Percentiles rank a stretch among this genome's conserved stretches.
phyloP scores from a whole-genome alignment of 1,284 basidiomycete species.

The Acaromyces ingoldii region DNA sequence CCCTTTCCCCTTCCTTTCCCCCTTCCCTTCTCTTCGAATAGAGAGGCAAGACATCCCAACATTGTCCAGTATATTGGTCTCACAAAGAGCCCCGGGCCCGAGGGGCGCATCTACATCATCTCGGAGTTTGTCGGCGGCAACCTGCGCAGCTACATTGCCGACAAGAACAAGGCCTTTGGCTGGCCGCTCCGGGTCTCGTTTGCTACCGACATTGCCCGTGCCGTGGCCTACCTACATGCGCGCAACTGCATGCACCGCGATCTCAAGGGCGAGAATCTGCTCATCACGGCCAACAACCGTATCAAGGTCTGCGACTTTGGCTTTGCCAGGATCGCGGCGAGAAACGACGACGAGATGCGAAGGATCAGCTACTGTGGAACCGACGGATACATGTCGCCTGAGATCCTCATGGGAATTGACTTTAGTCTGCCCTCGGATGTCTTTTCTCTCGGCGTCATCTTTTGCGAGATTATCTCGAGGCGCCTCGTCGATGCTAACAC shows the following conservation, averaged over 20 bases:
- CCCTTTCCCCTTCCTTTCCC: too few species aligned
- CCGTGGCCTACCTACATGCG: slow-evolving; percentile 93
- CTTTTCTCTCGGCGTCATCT: slow-evolving; percentile 88
- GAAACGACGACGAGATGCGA: slow-evolving; percentile 82
- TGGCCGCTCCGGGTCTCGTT: slow-evolving; percentile 72
- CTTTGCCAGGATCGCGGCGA: slow-evolving; percentile 80
- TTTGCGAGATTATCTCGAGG: slow-evolving; percentile 84
- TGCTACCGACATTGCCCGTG: slow-evolving; percentile 85
- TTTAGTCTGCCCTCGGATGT: slow-evolving; percentile 91
- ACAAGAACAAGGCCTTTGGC: slow-evolving; percentile 34
- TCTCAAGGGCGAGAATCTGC: slow-evolving; percentile 93
- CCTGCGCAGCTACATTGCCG: slow-evolving; percentile 39
- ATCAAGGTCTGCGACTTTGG: slow-evolving; percentile 97
- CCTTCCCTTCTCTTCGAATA: too few species aligned
- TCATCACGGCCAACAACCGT: slow-evolving; percentile 84
- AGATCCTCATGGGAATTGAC: slow-evolving; percentile 82
- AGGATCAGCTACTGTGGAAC: slow-evolving; percentile 94
- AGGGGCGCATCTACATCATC: slow-evolving; percentile 59
- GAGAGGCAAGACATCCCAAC: slow-evolving; percentile 81
- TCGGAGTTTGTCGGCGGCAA: slow-evolving; percentile 46
- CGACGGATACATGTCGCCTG: slow-evolving; percentile 67
- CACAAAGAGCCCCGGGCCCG: slow-evolving; percentile 73
- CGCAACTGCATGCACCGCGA: slow-evolving; percentile 69
- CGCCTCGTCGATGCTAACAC: slow-evolving; percentile 66
- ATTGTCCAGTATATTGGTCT: slow-evolving; percentile 92